Percentiles rank a stretch among this genome's conserved stretches.
phyloP scores from a whole-genome alignment of 2,329 filamentous ascomycete species.

The Epicoccum sorghinum region DNA sequence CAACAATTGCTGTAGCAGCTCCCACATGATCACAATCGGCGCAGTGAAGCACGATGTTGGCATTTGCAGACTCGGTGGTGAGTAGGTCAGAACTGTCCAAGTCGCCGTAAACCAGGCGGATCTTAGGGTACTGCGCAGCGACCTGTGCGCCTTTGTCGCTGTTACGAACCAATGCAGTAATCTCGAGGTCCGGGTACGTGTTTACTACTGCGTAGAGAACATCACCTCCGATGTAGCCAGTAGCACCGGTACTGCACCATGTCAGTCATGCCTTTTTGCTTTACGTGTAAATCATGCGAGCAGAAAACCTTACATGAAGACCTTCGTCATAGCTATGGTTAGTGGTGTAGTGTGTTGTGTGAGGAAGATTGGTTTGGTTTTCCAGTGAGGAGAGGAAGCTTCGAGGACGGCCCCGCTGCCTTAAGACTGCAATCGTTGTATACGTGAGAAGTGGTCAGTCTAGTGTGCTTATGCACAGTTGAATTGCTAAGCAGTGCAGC shows the following conservation, averaged over 20 bases:
- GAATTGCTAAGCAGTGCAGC: conserved; percentile 9
- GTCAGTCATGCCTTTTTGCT: not conserved
- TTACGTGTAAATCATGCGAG: not conserved
- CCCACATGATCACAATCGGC: conserved; percentile 38
- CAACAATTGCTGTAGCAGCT: conserved; percentile 33
- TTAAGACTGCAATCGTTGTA: not conserved
- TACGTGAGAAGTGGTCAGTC: not conserved
- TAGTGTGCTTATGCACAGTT: too few species aligned
- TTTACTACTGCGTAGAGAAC: conserved; percentile 46
- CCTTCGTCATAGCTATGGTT: conserved; percentile 28
- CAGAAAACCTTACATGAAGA: conserved; percentile 31
- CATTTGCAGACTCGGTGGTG: conserved; percentile 34
- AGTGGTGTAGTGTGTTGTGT: too few species aligned
- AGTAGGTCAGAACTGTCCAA: conserved; percentile 37
- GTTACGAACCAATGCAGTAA: conserved; percentile 58
- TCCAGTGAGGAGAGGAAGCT: not conserved
- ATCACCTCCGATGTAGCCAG: conserved; percentile 44
- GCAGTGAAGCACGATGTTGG: conserved; percentile 46
- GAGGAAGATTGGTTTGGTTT: too few species aligned
- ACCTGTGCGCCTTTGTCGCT: conserved; percentile 56
- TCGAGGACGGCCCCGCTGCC: not conserved
- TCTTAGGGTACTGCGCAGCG: conserved; percentile 53
- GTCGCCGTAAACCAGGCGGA: conserved; percentile 59
- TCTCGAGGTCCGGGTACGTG: conserved; percentile 56
- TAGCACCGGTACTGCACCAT: conserved; percentile 34